Base-by-base conservation (phyloP, 257 asterid species). In the Fraxinus quadrangulata region DNA sequence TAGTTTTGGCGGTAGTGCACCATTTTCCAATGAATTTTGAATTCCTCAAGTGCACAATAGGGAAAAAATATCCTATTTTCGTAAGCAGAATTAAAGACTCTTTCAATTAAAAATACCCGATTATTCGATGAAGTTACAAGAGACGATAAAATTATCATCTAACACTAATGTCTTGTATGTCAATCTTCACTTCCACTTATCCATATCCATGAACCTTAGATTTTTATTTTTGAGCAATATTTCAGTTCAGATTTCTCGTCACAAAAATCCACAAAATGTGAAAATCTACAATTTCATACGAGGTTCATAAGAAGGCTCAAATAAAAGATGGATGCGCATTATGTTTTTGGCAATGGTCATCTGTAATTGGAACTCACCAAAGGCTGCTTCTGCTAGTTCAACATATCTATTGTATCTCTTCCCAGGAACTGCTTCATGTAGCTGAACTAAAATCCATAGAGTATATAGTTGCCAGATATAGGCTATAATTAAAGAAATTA, bases 361-460 rank as follows among this genome's bases (percentile, higher is more conserved):
- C 31, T 14, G 24, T 2, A 28, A 70, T 79, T 30, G 26, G 71
- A 17, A 79, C 91, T 84, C 80, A 92, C 99, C 99, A 70, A 96
- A 96, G 51, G 99, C 99, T 67, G 97, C 99, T 80, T 96, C 96
- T n/a, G 99, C 99, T 17, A 96, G 97, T 81, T 96, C 98, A 1
- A 96, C 99, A 19, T 96, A 93, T 96, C 98, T 83, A 85, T 93
- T 96, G 81, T 96, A 96, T 85, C 99, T 83, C 83, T 93, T 96
- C 40, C 99, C 99, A 0, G 99, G 99, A 73, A 96, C 97, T 63
- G 99, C 99, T 88, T 96, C 99, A 74, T 96, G 99, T 66, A 96
- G 85, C 87, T 93, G 99, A 82, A 96, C 99, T n/a, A 96, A 90
- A 82, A 96, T 84, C 98, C 99, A 93, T 80, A 93, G 49, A 0